Evolutionary conservation across 2,329 filamentous ascomycete genomes (phyloP), one percentile per base, ranked within the genome.

Genomic region (Leptodontidium sp.): DNA sequence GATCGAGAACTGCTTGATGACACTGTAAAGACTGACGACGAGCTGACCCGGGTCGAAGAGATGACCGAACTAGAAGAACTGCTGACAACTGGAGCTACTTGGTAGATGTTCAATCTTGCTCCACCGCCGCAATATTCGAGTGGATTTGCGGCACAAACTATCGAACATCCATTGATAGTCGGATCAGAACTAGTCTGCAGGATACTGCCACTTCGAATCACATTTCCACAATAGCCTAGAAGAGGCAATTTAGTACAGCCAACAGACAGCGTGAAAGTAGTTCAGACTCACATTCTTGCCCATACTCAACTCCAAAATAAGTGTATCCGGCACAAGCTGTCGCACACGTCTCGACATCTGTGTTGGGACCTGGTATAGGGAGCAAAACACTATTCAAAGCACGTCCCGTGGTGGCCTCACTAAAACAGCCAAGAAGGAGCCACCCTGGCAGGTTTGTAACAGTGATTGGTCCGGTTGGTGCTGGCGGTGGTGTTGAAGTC

Each of bases 301-400:
- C 72, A 68, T 79, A 82, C 64, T 82, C 81, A 11, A 81, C 77
- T 40, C 80, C 81, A 43, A 79, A 79, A 67, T 78, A 80, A 3
- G 67, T 76, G 58, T 77, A 81, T 1, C 70, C 75, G 0, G 66
- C 61, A 62, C 76, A 80, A 21, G 74, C 69, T 0, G 68, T 61
- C 6, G 70, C 72, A 65, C 78, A 80, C 14, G 68, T 72, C 57
- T 79, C 75, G 21, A 79, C 68, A 11, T 73, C 74, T 71, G 76
- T 77, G 52, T 73, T 70, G 21, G 65, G 71, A 6, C 65, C 59
- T 1, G 64, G 15, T 15, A 68, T 66, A 17, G 71, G 53, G n/a
- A 61, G 35, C 1, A 49, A 49, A 9, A 59, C 21, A 40, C 62
- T 68, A 12, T 47, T 66, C 4, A 74, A 59, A 45, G 73, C 70